Base-by-base conservation (phyloP, 495 filamentous ascomycete genomes). In the Pyronema domesticum region DNA sequence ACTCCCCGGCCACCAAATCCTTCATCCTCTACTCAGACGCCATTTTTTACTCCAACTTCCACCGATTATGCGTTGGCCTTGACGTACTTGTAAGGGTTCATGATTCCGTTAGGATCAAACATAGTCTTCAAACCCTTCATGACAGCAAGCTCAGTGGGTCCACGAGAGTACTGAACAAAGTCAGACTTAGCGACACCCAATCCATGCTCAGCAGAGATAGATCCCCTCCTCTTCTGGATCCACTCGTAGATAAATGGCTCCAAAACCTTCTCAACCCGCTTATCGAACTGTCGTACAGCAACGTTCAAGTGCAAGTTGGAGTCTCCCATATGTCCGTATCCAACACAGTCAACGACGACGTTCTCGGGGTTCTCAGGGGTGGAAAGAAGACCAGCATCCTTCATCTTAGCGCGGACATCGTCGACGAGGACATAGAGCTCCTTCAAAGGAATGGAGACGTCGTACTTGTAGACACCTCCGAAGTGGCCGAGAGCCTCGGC, bases 181-280 rank as follows among this genome's bases (percentile, higher is more conserved):
- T 83, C 79, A 71, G 89, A 93, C 80, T 98, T 98, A 39, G 89
- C 86, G 59, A 98, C 65, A 6, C 91, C 91, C 34, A 98, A 70
- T 7, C 91, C 91, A 70, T 98, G 91, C 68, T 98, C 91, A 33
- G 91, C 91, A 63, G 86, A 94, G 66, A 98, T 93, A 68, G 85
- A 93, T 55, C 91, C 91, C 53, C 83, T 82, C 37, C 81, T 74
- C 68, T 83, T 76, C 54, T 78, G 73, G 55, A 98, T 89, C 91
- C 91, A 96, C 68, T 96, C 88, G 64, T 95, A 98, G 33, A 98
- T 82, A 71, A 82, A 98, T 3, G 91, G 91, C 71, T 98, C 91
- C 19, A 98, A 76, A 43, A 72, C 77, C 69, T 88, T 77, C 73
- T 98, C 91, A 18, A 96, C 87, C 51, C 80, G 72, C 70, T 86